Evolutionary conservation across 139 green algal species (phyloP).

Genomic region (Chlamydomonas sp.): DNA sequence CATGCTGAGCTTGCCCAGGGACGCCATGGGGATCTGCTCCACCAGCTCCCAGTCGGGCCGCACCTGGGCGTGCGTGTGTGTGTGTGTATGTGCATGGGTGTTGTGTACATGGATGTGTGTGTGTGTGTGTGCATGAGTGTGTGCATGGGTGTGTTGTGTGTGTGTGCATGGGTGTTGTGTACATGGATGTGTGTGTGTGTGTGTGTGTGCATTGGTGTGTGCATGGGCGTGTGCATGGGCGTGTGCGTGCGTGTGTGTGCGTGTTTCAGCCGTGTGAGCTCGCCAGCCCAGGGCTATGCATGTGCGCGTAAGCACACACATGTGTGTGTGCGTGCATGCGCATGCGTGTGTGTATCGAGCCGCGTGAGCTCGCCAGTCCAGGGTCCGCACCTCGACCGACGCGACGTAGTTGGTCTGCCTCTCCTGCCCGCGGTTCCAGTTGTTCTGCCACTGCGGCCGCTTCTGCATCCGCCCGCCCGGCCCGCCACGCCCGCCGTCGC

Average conservation of each 20-base stretch:
- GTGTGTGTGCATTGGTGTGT: no score
- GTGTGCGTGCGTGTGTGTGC: no score
- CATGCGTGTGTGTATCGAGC: no score
- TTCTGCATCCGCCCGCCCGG: constrained; percentile 29
- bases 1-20: constrained; percentile 76
- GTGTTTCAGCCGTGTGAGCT: no score
- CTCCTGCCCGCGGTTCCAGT: constrained; percentile 44
- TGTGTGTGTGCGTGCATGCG: no score
- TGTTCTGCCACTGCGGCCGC: constrained; percentile 29
- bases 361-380: no score
- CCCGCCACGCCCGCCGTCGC: constrained; percentile 28
- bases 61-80: constrained; percentile 11
- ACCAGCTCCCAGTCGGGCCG: constrained; percentile 87
- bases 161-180: no score
- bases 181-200: no score
- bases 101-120: neutral
- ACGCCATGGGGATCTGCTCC: constrained; percentile 83
- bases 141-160: neutral
- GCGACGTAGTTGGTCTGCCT: constrained; percentile 20
- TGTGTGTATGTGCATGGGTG: neutral
- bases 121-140: constrained; percentile 3
- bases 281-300: no score
- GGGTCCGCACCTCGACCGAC: constrained; percentile 19
- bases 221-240: no score
- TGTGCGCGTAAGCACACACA: no score